Percentiles rank a stretch among this genome's conserved stretches.
Evolutionary conservation across 2,329 filamentous ascomycete genomes (phyloP).

Genomic region (Clarireedia sp.): DNA sequence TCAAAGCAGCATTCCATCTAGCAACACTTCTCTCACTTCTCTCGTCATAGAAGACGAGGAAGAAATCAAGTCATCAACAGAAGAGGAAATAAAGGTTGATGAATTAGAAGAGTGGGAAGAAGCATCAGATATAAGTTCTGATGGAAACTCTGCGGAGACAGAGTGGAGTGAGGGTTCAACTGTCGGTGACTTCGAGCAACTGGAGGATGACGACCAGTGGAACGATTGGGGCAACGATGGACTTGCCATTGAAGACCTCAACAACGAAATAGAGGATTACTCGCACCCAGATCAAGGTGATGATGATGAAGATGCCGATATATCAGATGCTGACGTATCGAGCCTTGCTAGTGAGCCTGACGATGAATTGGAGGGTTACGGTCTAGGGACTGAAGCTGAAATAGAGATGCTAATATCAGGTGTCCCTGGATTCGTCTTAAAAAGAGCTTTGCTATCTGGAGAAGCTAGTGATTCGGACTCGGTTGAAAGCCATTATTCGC

Average conservation of each 20-base stretch:
- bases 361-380: background rate
- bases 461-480: background rate
- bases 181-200: background rate
- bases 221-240: constrained; percentile 1
- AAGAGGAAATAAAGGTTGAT: background rate
- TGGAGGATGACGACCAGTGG: constrained; percentile 3
- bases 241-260: background rate
- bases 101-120: background rate
- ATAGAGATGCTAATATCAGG: background rate
- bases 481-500: constrained; percentile 1
- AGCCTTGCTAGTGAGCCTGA: background rate
- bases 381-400: background rate
- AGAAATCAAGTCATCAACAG: background rate
- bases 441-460: background rate
- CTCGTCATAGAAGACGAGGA: background rate
- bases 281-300: background rate
- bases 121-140: background rate
- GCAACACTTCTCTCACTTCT: background rate
- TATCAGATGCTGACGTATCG: background rate
- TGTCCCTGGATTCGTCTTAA: background rate
- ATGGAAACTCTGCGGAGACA: background rate
- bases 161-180: constrained; percentile 4
- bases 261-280: background rate
- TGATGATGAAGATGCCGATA: background rate
- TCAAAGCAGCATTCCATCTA: background rate